Evolutionary conservation across 345 rosid species (phyloP), one percentile per base, ranked within the genome.

Genomic region (Eucalyptus cloeziana): DNA sequence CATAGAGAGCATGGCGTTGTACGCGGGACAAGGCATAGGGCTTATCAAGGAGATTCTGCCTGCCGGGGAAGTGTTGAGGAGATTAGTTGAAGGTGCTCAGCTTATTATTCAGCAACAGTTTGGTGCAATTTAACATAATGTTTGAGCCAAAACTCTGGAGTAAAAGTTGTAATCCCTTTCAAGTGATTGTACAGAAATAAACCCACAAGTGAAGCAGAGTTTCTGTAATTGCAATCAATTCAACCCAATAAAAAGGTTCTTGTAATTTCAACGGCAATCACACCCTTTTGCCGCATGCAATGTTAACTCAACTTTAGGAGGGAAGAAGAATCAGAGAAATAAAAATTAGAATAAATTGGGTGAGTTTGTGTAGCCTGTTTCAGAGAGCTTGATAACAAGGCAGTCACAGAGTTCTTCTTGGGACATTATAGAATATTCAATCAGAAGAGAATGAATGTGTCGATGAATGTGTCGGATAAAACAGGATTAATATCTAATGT

Each of bases 1-100:
- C 87, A 95, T 94, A 37, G 96, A 96, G 90, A 97, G 96, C 92
- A 97, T 96, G 99, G 98, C 92, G 1, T 94, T 97, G 99, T 97
- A 95, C 85, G 98, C 98, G 5, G 98, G 99, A 40, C 89, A 96
- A 94, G 94, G 99, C 51, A 97, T 95, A 24, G 98, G 96, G 33
- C 94, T 97, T 58, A 93, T 95, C 88, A 92, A 95, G 86, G 98
- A 97, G 91, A 95, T 97, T 93, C 90, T 95, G 31, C 96, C 97
- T 37, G 99, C 99, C 15, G 90, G 91, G 81, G 94, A 94, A 90
- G 96, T 97, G 83, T 92, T 97, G 49, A 93, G 91, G 91, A 91
- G 80, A 89, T 92, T 97, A 16, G 98, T 94, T 87, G 93, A 94
- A 87, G 98, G 94, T 87, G 96, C 99, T 90, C 94, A 94, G 89